Evolutionary conservation across 306 rosid genomes (phyloP), one percentile per base, ranked within the genome.

Genomic region (Delonix regia): DNA sequence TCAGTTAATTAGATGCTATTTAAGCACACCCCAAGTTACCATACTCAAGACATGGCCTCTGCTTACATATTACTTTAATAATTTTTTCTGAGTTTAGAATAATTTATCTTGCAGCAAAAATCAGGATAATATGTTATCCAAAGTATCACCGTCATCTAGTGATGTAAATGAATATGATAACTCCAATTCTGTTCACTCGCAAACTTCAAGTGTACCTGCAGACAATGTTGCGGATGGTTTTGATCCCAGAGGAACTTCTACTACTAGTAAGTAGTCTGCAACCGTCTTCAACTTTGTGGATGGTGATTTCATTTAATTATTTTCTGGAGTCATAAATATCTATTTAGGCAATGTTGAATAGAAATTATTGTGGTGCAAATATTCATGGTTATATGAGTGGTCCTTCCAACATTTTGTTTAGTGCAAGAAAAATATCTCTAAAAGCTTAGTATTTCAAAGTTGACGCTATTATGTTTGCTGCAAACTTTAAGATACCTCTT

Each of bases 231-330:
- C 88, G 63, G 97, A 90, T 69, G 97, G 90, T 75, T 85, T 92
- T 81, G 94, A 94, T 85, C 99, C 99, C 0, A 90, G 99, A 66
- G 99, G 97, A 78, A 90, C 89, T 66, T 85, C 97, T 75, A 77
- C 97, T 77, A 74, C 89, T 44, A 92, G 97, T 92, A 88, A 84
- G 97, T 88, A 39, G 75, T 81, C 61, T 68, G 62, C 77, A 45
- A 53, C 53, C 28, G 36, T 82, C 61, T 78, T 73, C 12, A 8
- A 52, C 61, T 14, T 48, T 34, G 33, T 11, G 34, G 68, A 25
- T 68, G 55, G 24, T 52, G 72, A 78, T 81, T 74, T 47, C 38
- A 18, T 72, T 65, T 53, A 27, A 24, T 69, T 76, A 49, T 38
- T 36, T 76, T 56, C 52, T 66, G 1, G 45, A 70, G 60, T 59